Base-by-base conservation (phyloP, 805 yeast genomes). In the Groenewaldozyma tartarivorans region DNA sequence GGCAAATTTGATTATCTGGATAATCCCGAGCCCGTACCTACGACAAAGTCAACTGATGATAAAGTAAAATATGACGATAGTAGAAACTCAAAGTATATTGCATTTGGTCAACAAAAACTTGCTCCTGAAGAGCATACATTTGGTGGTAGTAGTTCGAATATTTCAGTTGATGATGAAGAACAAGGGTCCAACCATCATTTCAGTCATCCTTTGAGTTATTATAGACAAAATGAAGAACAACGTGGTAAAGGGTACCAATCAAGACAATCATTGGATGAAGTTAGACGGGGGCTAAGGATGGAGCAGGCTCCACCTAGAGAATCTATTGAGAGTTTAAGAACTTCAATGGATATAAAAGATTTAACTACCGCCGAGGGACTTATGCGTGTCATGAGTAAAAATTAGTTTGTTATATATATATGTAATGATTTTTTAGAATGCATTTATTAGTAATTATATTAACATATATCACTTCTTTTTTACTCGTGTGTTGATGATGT, bases 351-450 rank as follows among this genome's bases (percentile, higher is more conserved):
- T n/a, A 44, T 53, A 13, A 53, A 50, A 4, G 63, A 58, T 13
- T 22, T 60, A 19, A 55, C 62, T 16, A 58, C 62, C 3, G 64
- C 64, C 3, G 58, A 52, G 26, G 57, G 57, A 5, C 47, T 60
- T 5, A 53, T 60, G 57, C 40, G 47, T 16, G 45, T 41, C 15
- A 49, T 49, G 51, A 46, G 48, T 26, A 35, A 29, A 17, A 22
- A 43, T 20, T 19, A 21, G 17, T 20, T 11, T 13, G 21, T 21
- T 18, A 35, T 20, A 35, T 35, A 35, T 35, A 35, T 21, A 35
- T 35, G 15, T 21, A 35, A 22, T 15, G 9, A 34, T 7, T n/a
- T 6, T 13, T 7, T 11, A 16, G 6, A 15, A 6, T 17, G 36
- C 18, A 17, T 16, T 7, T 17, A 17, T 7, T 34, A 34, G 9